These are phyloP conservation scores for Colletotrichum liriopes DNA, from an alignment of 2,329 filamentous ascomycete species.

Conservation along the genomic window DNA sequence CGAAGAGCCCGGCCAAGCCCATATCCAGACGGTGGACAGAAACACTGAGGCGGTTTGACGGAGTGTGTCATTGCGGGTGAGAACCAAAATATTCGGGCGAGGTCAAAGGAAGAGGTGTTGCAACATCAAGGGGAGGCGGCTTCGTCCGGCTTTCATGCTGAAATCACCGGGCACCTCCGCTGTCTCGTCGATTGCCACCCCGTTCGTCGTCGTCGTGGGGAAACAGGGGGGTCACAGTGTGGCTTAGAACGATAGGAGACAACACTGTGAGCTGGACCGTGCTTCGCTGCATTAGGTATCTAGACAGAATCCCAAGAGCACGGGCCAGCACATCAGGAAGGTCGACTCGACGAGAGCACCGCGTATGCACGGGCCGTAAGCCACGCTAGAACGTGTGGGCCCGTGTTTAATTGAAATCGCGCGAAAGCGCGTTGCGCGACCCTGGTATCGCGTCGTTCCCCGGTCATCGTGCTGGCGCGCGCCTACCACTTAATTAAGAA, in stretches of 20 bases:
- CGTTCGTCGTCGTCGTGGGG: constrained; percentile 16
- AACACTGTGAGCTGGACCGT: constrained; percentile 1
- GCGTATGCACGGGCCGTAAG: constrained; percentile 6
- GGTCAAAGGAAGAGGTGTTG: constrained; percentile 8
- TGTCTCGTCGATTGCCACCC: constrained; percentile 32
- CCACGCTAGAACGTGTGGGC: background rate
- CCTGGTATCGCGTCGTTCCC: constrained; percentile 34
- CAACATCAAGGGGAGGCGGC: constrained; percentile 26
- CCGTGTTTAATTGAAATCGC: constrained; percentile 36
- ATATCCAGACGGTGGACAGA: background rate
- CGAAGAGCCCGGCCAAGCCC: background rate
- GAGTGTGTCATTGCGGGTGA: constrained; percentile 1
- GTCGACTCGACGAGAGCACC: background rate
- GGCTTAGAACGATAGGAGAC: background rate
- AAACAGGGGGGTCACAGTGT: constrained; percentile 19
- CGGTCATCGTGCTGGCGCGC: constrained; percentile 36
- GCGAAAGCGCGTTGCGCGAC: constrained; percentile 34
- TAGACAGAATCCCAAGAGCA: constrained; percentile 4
- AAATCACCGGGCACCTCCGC: constrained; percentile 38
- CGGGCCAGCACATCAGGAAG: background rate
- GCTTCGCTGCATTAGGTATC: constrained; percentile 6
- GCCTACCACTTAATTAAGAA: constrained; percentile 41
- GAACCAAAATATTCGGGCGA: background rate
- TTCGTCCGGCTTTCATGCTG: constrained; percentile 30
- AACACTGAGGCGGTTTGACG: background rate